phyloP scores from a whole-genome alignment of 257 asterid genomes.

The Nicotiana knightiana region DNA sequence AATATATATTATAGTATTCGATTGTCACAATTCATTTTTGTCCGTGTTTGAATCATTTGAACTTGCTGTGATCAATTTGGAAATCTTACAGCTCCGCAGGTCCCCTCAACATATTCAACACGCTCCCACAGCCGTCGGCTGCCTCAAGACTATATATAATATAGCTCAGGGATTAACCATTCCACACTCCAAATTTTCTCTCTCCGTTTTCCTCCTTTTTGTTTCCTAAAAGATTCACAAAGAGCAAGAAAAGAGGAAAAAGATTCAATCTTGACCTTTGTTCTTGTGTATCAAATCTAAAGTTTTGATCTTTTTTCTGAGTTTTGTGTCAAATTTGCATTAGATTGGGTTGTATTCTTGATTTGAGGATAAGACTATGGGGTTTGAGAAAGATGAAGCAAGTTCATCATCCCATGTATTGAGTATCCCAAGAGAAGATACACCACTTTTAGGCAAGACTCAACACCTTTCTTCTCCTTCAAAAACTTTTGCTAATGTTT shows the following conservation, averaged over 20 bases:
- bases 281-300: not conserved
- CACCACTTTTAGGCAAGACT: slow-evolving; percentile 43
- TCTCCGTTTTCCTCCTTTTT: not conserved
- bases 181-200: not conserved
- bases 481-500: slow-evolving; percentile 80
- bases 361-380: not conserved
- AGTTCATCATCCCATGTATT: slow-evolving; percentile 48
- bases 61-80: not conserved
- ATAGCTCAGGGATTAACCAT: not conserved
- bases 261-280: not conserved
- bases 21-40: not conserved
- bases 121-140: not conserved
- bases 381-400: slow-evolving; percentile 29
- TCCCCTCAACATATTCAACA: not conserved
- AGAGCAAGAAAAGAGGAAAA: not conserved
- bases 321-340: not conserved
- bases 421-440: slow-evolving; percentile 52
- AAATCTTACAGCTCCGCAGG: not conserved
- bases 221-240: not conserved
- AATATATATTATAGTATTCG: no score
- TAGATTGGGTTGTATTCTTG: not conserved
- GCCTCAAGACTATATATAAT: not conserved
- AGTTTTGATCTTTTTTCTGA: not conserved
- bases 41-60: not conserved
- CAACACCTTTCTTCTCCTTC: slow-evolving; percentile 53